Conservation (phyloP, 441 rosid species). For the Macaranga tanarius region DNA sequence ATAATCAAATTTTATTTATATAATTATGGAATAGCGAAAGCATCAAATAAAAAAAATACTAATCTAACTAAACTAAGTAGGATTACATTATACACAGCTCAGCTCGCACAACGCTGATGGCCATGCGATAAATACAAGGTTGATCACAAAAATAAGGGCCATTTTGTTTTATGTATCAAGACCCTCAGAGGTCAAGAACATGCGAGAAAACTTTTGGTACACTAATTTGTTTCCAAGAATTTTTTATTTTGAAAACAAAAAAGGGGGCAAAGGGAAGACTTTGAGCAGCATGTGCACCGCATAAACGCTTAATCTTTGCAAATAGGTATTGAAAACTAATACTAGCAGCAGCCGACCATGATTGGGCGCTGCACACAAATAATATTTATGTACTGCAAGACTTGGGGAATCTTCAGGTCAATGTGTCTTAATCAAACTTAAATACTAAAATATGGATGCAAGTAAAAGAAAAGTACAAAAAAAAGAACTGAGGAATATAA, state of each 20-base stretch:
- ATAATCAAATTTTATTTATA: no score
- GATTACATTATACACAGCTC: no score
- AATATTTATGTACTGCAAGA: background rate
- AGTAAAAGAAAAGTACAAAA: background rate
- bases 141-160: no score
- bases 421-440: background rate
- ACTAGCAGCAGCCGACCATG: background rate
- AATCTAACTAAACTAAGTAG: no score
- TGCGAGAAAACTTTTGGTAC: background rate
- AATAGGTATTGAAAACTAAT: background rate
- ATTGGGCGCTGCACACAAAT: background rate
- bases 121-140: no score
- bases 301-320: background rate
- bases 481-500: background rate
- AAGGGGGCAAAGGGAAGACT: background rate
- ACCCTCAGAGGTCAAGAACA: background rate
- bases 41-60: no score
- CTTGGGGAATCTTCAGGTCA: slow-evolving; percentile 4
- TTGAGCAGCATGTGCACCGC: slow-evolving; percentile 5
- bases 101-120: no score
- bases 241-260: background rate
- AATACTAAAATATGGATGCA: background rate
- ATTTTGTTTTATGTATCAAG: background rate
- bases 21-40: no score
- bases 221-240: background rate